phyloP scores from a whole-genome alignment of 371 early-diverging fungal species.

The Rhizopus delemar region DNA sequence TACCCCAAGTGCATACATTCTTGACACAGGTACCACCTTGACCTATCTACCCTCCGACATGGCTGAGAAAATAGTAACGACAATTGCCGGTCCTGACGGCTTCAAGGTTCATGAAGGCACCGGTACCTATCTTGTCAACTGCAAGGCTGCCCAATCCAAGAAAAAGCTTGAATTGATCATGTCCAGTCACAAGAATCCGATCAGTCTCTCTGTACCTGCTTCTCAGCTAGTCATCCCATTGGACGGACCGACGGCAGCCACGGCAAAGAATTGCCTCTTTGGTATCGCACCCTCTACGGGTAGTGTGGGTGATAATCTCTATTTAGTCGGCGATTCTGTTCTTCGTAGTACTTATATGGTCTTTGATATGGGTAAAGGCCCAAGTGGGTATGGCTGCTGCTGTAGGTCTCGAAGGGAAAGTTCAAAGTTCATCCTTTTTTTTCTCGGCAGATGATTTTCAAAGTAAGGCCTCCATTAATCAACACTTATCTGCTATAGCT shows the following conservation, averaged over 20 bases:
- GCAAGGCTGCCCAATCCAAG: constrained; percentile 17
- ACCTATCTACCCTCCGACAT: constrained; percentile 40
- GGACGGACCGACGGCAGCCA: constrained; percentile 16
- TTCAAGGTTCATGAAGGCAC: constrained; percentile 21
- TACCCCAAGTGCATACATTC: constrained; percentile 29
- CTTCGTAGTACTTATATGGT: constrained; percentile 43
- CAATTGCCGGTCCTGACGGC: constrained; percentile 22
- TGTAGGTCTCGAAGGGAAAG: constrained; percentile 23
- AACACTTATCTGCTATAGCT: too few species aligned
- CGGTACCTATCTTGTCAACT: constrained; percentile 27
- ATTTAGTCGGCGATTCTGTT: constrained; percentile 41
- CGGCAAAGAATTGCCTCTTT: constrained; percentile 36
- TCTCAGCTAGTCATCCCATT: constrained; percentile 42
- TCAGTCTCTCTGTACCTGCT: constrained; percentile 32
- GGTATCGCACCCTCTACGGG: constrained; percentile 40
- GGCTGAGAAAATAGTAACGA: constrained; percentile 23
- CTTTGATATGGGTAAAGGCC: constrained; percentile 39
- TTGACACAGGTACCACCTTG: constrained; percentile 53
- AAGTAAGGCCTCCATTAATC: too few species aligned
- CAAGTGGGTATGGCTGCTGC: constrained; percentile 46
- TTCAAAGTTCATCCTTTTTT: constrained; percentile 24
- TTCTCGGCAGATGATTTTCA: neutral
- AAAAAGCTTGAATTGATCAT: constrained; percentile 24
- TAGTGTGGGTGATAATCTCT: constrained; percentile 18
- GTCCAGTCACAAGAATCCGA: constrained; percentile 16